Percentiles rank a stretch among this genome's conserved stretches.
These are phyloP conservation scores for Metarhizium humberi DNA, from an alignment of 2,329 filamentous ascomycete genomes.

Conservation along the genomic window DNA sequence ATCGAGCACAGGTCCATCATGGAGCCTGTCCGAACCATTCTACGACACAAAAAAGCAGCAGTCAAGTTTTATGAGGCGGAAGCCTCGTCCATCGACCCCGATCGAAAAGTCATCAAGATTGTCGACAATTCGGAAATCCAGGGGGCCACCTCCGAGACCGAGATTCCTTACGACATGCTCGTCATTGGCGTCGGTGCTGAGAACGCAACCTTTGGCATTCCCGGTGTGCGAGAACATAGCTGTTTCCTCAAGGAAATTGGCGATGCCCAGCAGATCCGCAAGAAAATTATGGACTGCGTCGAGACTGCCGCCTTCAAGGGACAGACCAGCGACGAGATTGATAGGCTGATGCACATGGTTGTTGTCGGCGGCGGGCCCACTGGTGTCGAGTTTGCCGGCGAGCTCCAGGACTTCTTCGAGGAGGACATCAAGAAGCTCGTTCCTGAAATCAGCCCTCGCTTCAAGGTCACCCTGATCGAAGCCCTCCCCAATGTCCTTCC, in stretches of 20 bases:
- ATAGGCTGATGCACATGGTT: slow-evolving; percentile 96
- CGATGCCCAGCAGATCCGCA: slow-evolving; percentile 92
- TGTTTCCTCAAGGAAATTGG: slow-evolving; percentile 98
- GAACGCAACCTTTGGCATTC: slow-evolving; percentile 97
- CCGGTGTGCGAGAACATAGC: slow-evolving; percentile 86
- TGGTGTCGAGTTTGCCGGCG: slow-evolving; percentile 95
- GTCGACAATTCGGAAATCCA: slow-evolving; percentile 90
- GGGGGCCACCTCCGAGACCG: slow-evolving; percentile 70
- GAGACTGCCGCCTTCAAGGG: slow-evolving; percentile 98
- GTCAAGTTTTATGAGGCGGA: slow-evolving; percentile 99
- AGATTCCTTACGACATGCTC: slow-evolving; percentile 96
- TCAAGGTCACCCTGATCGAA: slow-evolving; percentile 96
- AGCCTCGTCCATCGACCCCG: slow-evolving; percentile 87
- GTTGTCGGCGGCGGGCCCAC: slow-evolving; percentile 89
- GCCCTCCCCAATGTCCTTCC: slow-evolving; percentile 93
- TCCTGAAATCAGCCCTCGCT: slow-evolving; percentile 87
- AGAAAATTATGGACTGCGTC: slow-evolving; percentile 99
- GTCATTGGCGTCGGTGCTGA: slow-evolving; percentile 95
- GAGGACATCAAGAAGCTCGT: slow-evolving; percentile 97
- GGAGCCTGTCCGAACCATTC: slow-evolving; percentile 94
- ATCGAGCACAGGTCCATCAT: slow-evolving; percentile 99
- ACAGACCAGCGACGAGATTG: slow-evolving; percentile 76
- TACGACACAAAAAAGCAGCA: slow-evolving; percentile 85
- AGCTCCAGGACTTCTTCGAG: slow-evolving; percentile 98
- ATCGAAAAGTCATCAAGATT: slow-evolving; percentile 80